These are phyloP conservation scores for Prunus persica DNA, from an alignment of 306 rosid species.

Conservation along the genomic window Prunus_persica_NCBIv2 NC_034009.1:8858501-8859000, in stretches of 20 bases:
- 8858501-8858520: background rate
- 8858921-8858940: constrained; percentile 89
- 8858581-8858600: constrained; percentile 95
- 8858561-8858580: constrained; percentile 97
- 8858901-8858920: constrained; percentile 85
- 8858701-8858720: constrained; percentile 94
- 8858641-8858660: constrained; percentile 92
- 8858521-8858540: background rate
- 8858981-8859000: constrained; percentile 98
- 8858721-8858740: constrained; percentile 92
- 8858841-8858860: constrained; percentile 91
- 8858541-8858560: constrained; percentile 39
- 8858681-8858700: constrained; percentile 82
- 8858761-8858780: constrained; percentile 89
- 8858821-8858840: constrained; percentile 87
- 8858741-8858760: constrained; percentile 86
- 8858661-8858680: constrained; percentile 89
- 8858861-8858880: constrained; percentile 91
- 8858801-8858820: constrained; percentile 80
- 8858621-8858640: constrained; percentile 78
- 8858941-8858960: constrained; percentile 97
- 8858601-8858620: constrained; percentile 78
- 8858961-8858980: constrained; percentile 98
- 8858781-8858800: constrained; percentile 69
- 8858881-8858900: constrained; percentile 90